A percentile compares a stretch with the other conserved stretches of the same genome.
Evolutionary conservation across 2,329 filamentous ascomycete species (phyloP).

Genomic region (Aspergillus caelatus): DNA sequence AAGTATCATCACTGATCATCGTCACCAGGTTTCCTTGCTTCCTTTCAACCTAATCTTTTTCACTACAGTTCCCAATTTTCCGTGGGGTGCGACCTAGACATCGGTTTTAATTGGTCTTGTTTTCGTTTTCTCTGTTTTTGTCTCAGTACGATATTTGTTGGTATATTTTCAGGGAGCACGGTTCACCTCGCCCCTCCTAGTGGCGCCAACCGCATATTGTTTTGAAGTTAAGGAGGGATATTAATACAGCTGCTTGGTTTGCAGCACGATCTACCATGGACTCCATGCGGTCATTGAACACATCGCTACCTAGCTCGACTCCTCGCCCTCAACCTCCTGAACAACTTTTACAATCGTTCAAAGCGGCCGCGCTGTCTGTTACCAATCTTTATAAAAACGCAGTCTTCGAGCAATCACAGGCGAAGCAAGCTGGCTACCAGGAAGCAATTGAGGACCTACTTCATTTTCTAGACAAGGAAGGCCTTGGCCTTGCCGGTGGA

Average conservation of each 20-base stretch:
- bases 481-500: conserved; percentile 75
- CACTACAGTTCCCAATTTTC: not conserved
- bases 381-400: conserved; percentile 97
- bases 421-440: conserved; percentile 83
- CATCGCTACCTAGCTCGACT: conserved; percentile 59
- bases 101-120: conserved; percentile 4
- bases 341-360: conserved; percentile 82
- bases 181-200: conserved; percentile 25
- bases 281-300: conserved; percentile 66
- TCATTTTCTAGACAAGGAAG: conserved; percentile 79
- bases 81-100: conserved; percentile 9
- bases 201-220: conserved; percentile 12
- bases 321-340: conserved; percentile 52
- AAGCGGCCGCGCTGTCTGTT: conserved; percentile 86
- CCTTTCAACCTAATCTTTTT: conserved; percentile 1
- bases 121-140: not conserved
- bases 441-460: conserved; percentile 90
- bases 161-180: conserved; percentile 16
- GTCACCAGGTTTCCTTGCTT: conserved; percentile 17
- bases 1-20: conserved; percentile 13
- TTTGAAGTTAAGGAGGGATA: not conserved
- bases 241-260: conserved; percentile 13
- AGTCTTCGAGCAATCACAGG: conserved; percentile 72
- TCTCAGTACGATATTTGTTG: conserved; percentile 4
- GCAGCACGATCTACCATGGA: conserved; percentile 52